Conservation (phyloP, 106 monocot species). For the Dendrobium huoshanense region DNA sequence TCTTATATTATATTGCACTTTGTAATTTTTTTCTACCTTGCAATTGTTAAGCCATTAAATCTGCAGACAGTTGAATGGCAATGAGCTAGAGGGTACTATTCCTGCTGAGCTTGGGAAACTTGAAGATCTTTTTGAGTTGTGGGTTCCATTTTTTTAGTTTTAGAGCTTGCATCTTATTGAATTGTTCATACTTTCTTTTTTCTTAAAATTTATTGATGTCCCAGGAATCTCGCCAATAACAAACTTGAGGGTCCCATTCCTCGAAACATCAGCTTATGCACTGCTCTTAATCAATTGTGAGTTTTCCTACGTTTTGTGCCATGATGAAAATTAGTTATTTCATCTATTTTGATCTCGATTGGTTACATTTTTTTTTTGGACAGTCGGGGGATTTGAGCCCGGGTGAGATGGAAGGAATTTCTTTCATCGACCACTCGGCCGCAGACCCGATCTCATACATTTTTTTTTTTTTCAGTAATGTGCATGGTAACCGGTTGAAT, state of each 20-base stretch:
- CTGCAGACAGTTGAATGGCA: constrained; percentile 76
- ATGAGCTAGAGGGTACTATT: constrained; percentile 65
- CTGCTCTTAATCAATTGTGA: constrained; percentile 87
- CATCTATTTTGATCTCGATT: not conserved
- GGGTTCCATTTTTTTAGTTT: constrained; percentile 4
- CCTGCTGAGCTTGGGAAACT: constrained; percentile 89
- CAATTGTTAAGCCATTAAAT: not conserved
- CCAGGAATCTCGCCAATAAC: constrained; percentile 89
- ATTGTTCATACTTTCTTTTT: not conserved
- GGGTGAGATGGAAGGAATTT: too few species aligned
- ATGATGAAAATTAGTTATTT: not conserved
- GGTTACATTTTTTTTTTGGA: not conserved
- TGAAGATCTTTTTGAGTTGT: constrained; percentile 90
- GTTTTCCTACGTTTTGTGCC: constrained; percentile 3
- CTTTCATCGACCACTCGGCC: too few species aligned
- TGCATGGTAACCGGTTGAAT: constrained; percentile 74
- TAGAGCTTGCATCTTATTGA: not conserved
- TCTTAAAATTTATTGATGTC: not conserved
- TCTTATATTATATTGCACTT: not conserved
- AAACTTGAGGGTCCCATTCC: constrained; percentile 87
- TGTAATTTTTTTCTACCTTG: not conserved
- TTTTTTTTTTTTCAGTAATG: constrained; percentile 42
- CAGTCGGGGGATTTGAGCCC: too few species aligned
- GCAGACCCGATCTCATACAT: too few species aligned
- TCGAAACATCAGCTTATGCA: constrained; percentile 71